These are phyloP conservation scores for Phytophthora litchii DNA, from an alignment of 352 stramenopile genomes.

Conservation along the genomic window DNA sequence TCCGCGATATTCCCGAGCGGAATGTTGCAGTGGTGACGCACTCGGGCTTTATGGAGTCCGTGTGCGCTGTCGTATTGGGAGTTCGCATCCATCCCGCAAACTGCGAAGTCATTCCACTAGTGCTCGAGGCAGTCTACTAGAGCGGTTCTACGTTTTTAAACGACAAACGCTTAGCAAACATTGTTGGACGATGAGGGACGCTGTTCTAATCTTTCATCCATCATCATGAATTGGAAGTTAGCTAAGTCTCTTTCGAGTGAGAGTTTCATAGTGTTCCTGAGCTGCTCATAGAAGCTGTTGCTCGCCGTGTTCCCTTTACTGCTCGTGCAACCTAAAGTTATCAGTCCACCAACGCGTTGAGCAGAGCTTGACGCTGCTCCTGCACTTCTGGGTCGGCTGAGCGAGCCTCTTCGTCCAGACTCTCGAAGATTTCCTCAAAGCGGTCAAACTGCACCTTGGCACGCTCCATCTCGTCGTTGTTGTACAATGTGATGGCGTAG, in stretches of 20 bases:
- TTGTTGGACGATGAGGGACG: conserved; percentile 8
- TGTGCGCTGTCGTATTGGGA: conserved; percentile 52
- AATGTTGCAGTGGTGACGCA: conserved; percentile 69
- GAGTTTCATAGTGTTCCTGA: neutral
- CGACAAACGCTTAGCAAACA: too few species aligned
- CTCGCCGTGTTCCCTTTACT: neutral
- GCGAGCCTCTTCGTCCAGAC: conserved; percentile 70
- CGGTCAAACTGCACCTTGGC: conserved; percentile 83
- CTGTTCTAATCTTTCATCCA: conserved; percentile 4
- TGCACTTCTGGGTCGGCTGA: conserved; percentile 71
- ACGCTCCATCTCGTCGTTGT: conserved; percentile 90
- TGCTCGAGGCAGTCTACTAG: conserved; percentile 35
- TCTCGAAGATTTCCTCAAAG: conserved; percentile 85
- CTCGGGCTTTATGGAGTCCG: conserved; percentile 71
- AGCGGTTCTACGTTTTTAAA: too few species aligned
- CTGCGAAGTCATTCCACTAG: conserved; percentile 57
- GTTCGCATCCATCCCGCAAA: conserved; percentile 45
- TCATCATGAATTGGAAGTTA: conserved; percentile 1
- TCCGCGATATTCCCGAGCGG: conserved; percentile 52
- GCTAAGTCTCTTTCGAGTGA: neutral
- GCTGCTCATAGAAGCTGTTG: neutral
- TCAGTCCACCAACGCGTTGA: conserved; percentile 72
- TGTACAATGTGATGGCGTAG: conserved; percentile 89
- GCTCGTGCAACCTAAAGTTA: neutral
- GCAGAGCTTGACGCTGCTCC: conserved; percentile 74